phyloP scores from a whole-genome alignment of 768 basidiomycete genomes.

The Daedaleopsis nitida region DNA sequence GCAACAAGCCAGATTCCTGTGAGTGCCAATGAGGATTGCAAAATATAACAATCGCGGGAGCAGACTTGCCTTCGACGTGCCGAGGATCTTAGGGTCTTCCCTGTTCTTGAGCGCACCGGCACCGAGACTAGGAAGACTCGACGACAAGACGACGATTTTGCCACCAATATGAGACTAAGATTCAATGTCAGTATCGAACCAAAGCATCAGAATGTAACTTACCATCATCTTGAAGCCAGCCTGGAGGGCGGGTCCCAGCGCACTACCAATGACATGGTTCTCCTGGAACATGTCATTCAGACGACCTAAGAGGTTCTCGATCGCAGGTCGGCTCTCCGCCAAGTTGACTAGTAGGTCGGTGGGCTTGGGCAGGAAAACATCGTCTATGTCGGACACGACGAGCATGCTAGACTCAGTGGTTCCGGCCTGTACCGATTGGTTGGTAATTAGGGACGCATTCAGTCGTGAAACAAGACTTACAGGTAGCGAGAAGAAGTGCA shows the following conservation, averaged over 20 bases:
- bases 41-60: too few species aligned
- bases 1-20: conserved; percentile 88
- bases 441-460: not conserved
- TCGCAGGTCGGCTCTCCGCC: conserved; percentile 73
- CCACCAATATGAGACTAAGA: conserved; percentile 87
- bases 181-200: not conserved
- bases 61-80: conserved; percentile 78
- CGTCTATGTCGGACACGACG: conserved; percentile 95
- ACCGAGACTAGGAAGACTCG: conserved; percentile 85
- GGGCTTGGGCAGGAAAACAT: conserved; percentile 97
- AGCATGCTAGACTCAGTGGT: conserved; percentile 87
- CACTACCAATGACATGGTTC: conserved; percentile 90
- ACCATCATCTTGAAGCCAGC: conserved; percentile 97
- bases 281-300: conserved; percentile 98
- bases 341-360: conserved; percentile 96
- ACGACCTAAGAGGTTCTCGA: conserved; percentile 80
- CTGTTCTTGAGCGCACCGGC: conserved; percentile 92
- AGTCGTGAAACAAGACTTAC: conserved; percentile 41
- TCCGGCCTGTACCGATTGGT: conserved; percentile 50
- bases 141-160: conserved; percentile 86
- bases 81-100: conserved; percentile 94
- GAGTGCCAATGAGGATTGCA: not conserved
- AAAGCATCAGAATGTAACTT: not conserved
- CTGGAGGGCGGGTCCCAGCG: conserved; percentile 91
- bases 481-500: conserved; percentile 96